Evolutionary conservation across 768 basidiomycete species (phyloP), one percentile per base, ranked within the genome.

Genomic region (Sporobolomyces phaffii): DNA sequence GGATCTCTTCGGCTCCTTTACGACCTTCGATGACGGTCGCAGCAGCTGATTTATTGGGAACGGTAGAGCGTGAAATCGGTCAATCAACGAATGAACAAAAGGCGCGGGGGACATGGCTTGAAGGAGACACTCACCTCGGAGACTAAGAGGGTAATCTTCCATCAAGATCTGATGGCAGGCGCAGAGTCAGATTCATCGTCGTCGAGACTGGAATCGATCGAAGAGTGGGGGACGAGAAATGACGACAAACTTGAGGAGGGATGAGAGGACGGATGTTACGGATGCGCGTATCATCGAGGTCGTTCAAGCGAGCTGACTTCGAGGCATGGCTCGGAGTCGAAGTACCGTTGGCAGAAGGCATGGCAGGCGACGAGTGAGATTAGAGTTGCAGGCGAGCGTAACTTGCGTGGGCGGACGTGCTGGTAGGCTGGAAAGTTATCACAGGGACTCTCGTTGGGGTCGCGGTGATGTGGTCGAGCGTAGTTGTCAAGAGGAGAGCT

Each of bases 11-110:
- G 1, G 86, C 84, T 13, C 83, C 83, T 69, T 84, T 79, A 61
- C 92, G 86, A 15, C 91, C 92, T 72, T 92, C 86, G 3, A 96
- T 80, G 20, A 97, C 88, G 0, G 93, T 94, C 75, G 93, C 86
- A 1, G 91, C 92, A 26, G 88, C 84, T 74, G 44, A 10, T 6
- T 28, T 0, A 5, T 5, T 1, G 20, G 8, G 29, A 9, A 22
- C 36, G 2, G 56, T 5, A 31, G 36, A 38, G 20, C 7, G 10
- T 3, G 31, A 52, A 18, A 34, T 15, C 50, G 18, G 34, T 33
- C 4, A 2, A n/a, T 3, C 9, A 2, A 13, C 10, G 18, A 40
- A 24, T 43, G 17, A 29, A 7, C 36, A 17, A 22, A n/a, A 11
- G 5, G 5, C 47, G 7, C n/a, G 18, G 5, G 24, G 18, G 47